These are phyloP conservation scores for Populus hybrid DNA, from an alignment of 441 rosid genomes.

Conservation along the genomic window DNA sequence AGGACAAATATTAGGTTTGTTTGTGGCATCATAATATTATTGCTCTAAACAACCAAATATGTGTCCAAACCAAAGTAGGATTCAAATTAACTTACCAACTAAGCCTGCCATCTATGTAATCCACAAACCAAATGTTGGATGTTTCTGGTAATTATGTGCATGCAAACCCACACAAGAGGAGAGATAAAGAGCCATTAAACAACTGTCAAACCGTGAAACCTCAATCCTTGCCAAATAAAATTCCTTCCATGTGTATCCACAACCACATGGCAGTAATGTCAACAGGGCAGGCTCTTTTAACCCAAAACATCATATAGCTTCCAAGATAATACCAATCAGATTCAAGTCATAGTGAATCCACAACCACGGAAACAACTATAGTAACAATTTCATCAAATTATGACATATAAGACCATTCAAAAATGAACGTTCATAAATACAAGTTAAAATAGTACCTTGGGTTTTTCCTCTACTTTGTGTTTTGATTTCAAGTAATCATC, in stretches of 20 bases:
- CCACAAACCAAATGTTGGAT: not conserved
- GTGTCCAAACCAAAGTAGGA: not conserved
- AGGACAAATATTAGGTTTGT: not conserved
- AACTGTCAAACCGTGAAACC: not conserved
- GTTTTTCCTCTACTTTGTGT: slow-evolving; percentile 65
- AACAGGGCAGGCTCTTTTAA: not conserved
- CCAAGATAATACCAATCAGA: not conserved
- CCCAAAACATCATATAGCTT: not conserved
- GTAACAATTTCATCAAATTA: not conserved
- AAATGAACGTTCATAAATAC: not conserved
- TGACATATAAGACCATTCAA: not conserved
- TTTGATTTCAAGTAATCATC: slow-evolving; percentile 72
- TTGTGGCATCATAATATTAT: not conserved
- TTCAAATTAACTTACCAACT: not conserved
- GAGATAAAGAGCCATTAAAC: not conserved
- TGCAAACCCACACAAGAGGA: not conserved
- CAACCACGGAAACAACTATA: not conserved
- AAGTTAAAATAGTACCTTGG: slow-evolving; percentile 51
- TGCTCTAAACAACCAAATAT: not conserved
- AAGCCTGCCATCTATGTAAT: not conserved
- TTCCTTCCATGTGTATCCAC: not conserved
- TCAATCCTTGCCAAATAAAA: not conserved
- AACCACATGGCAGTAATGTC: not conserved
- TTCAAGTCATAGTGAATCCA: not conserved
- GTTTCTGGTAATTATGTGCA: not conserved